Evolutionary conservation across 148 eudicot genomes (phyloP), one percentile per base, ranked within the genome.

Genomic region (Pouteria glomerata): DNA sequence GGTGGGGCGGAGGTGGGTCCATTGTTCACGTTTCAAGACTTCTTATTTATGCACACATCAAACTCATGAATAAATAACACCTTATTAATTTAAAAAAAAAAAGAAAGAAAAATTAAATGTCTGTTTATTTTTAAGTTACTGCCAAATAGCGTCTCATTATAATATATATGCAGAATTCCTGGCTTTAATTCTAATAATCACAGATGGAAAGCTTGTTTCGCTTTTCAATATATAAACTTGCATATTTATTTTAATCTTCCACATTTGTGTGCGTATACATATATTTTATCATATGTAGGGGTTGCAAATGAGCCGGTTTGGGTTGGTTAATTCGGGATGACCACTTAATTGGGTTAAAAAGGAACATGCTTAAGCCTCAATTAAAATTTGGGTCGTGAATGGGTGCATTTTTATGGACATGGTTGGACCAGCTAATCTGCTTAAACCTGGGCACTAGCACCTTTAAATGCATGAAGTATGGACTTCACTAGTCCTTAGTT

Each of bases 1-100:
- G 99, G 97, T 66, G 99, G 99, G 35, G 86, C 85, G 27, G 99
- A 95, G 99, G 99, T 95, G 72, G 69, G 83, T 71, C 52, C 72
- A 30, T 31, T 56, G 33, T 72, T 33, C 68, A 52, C 30, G 0
- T 72, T 35, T 19, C 67, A 31, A 5, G 24, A 21, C 26, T 26
- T 51, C 14, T 27, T 58, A 31, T 45, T 3, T 66, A 31, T 57
- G 14, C 23, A 37, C 2, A 47, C 44, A 51, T 33, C 29, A 31
- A 30, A 31, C 31, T 37, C 12, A 35, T 37, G 16, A 53, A 15
- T 68, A 24, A 19, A 23, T 11, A 16, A 8, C 6, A 27, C 13
- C 48, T n/a, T n/a, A 50, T 13, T 50, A 16, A 23, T 50, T 41
- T 31, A 39, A 63, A 63, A 42, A 14, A 23, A 11, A 0, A 21